Base-by-base conservation (phyloP, 495 filamentous ascomycete species). In the Bacidia rubella region DNA sequence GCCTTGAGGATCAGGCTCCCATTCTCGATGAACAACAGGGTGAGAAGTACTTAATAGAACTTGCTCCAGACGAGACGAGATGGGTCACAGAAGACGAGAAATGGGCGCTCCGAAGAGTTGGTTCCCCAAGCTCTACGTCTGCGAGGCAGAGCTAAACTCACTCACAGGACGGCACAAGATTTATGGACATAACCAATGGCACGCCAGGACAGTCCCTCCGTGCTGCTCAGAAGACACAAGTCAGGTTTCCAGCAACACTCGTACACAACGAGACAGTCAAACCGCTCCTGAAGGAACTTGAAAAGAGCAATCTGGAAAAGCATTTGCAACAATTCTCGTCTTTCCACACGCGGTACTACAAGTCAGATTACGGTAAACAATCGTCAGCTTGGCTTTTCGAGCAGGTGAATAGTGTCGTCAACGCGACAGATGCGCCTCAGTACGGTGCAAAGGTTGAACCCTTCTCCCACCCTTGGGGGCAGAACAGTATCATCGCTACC, bases 41-140 rank as follows among this genome's bases (percentile, higher is more conserved):
- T 20, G 75, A 83, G 48, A 73, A 74, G 59, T 95, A 76, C 60
- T 74, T 92, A 29, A 83, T 98, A 54, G 90, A 98, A 71, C 68
- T 94, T n/a, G 72, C 77, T 15, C 90, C 88, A n/a, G 87, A 85
- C 53, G 75, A 87, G 57, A 88, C 79, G 21, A 67, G 72, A 68
- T 93, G 86, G 85, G 81, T 95, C 22, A 90, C 85, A 0, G 90
- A 98, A 59, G 87, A 95, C 25, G 81, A 95, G 69, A 98, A 98
- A 69, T 95, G 93, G 85, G 79, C 77, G 57, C 70, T 97, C 54
- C 81, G 85, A 65, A 71, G 89, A 58, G 88, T 95, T 77, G 52
- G 81, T 67, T 22, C 54, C 50, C 11, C 35, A 11, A 21, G 5
- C 15, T 39, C 3, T 1, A 38, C 21, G 41, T 32, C 10, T 42